Evolutionary conservation across 768 basidiomycete genomes (phyloP).

Genomic region (Leccinum olivaceopallidum): DNA sequence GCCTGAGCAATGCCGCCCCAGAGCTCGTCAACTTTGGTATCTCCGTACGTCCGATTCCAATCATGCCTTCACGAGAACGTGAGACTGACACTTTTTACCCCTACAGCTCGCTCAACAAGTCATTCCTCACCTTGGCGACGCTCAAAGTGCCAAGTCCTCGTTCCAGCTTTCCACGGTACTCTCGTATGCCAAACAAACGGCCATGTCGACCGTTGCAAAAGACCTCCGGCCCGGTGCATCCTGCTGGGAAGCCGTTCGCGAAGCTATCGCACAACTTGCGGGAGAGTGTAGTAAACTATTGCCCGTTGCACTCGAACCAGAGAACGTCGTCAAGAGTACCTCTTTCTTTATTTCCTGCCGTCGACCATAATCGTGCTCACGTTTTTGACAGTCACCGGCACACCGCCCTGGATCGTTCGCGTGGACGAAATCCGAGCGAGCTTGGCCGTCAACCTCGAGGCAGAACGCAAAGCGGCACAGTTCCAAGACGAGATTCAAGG

Average conservation of each 20-base stretch:
- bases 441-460: conserved; percentile 86
- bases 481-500: conserved; percentile 90
- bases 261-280: conserved; percentile 66
- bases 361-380: not conserved
- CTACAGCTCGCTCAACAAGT: conserved; percentile 84
- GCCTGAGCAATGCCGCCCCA: conserved; percentile 68
- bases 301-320: conserved; percentile 69
- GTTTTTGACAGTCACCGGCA: conserved; percentile 57
- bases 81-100: conserved; percentile 1
- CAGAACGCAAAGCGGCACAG: conserved; percentile 83
- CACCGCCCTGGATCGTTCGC: conserved; percentile 83
- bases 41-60: conserved; percentile 50
- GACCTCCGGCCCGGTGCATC: conserved; percentile 62
- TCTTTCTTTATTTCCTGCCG: not conserved
- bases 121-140: conserved; percentile 82
- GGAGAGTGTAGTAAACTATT: conserved; percentile 71
- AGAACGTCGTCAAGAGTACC: conserved; percentile 80
- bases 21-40: conserved; percentile 92
- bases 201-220: conserved; percentile 68
- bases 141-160: conserved; percentile 71
- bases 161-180: conserved; percentile 77
- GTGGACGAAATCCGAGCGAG: conserved; percentile 81
- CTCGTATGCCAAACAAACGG: conserved; percentile 71
- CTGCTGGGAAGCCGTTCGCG: conserved; percentile 77
- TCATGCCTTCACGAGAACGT: not conserved